These are phyloP conservation scores for Penicilliopsis zonata DNA, from an alignment of 495 filamentous ascomycete species.

Conservation along the genomic window DNA sequence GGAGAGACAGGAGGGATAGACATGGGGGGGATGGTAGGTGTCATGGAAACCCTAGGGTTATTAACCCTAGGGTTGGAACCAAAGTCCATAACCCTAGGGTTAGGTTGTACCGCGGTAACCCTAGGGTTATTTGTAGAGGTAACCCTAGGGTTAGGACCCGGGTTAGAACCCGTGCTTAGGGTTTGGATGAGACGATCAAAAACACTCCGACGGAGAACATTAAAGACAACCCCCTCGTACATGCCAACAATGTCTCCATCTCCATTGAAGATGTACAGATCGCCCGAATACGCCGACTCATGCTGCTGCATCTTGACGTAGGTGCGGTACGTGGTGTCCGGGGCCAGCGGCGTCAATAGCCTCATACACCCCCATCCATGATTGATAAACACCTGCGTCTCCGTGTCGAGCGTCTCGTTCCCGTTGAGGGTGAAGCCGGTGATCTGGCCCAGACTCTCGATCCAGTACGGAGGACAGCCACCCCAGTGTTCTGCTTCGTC, in stretches of 20 bases:
- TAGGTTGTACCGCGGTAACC: neutral
- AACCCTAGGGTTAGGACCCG: neutral
- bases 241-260: constrained; percentile 23
- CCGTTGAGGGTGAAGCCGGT: constrained; percentile 44
- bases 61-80: neutral
- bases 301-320: constrained; percentile 29
- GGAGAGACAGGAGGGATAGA: neutral
- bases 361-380: constrained; percentile 32
- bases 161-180: constrained; percentile 1
- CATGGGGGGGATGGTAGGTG: neutral
- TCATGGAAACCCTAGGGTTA: neutral
- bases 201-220: constrained; percentile 10
- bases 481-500: constrained; percentile 2
- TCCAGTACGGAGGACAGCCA: constrained; percentile 25
- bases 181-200: too few species aligned
- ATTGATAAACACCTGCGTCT: constrained; percentile 31
- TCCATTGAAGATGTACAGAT: constrained; percentile 29
- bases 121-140: too few species aligned
- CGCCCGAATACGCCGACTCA: constrained; percentile 23
- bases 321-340: constrained; percentile 18
- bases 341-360: constrained; percentile 9
- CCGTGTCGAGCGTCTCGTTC: constrained; percentile 31
- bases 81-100: neutral
- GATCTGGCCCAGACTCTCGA: constrained; percentile 37
- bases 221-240: constrained; percentile 20